phyloP scores from a whole-genome alignment of 306 rosid species.

The Sindora glabra region DNA sequence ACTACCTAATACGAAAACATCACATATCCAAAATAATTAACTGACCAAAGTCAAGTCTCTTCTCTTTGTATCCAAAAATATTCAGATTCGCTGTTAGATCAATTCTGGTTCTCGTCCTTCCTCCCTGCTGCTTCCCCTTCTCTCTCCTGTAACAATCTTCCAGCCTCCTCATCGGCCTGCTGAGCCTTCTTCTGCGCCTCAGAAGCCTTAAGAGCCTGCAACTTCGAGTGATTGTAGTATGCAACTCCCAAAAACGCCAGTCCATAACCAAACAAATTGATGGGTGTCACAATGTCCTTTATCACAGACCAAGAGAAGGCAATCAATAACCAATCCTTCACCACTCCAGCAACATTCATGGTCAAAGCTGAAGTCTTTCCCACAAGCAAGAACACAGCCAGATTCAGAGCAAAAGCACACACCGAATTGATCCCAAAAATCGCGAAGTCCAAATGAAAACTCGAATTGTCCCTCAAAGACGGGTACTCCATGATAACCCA shows the following conservation, averaged over 20 bases:
- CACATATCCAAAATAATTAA: slow-evolving; percentile 20
- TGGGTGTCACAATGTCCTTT: slow-evolving; percentile 77
- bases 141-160: slow-evolving; percentile 76
- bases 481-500: slow-evolving; percentile 83
- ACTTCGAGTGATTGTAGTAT: slow-evolving; percentile 80
- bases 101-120: slow-evolving; percentile 58
- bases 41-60: neutral
- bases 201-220: slow-evolving; percentile 82
- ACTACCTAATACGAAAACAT: slow-evolving; percentile 19
- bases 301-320: slow-evolving; percentile 98
- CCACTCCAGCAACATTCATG: slow-evolving; percentile 97
- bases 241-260: slow-evolving; percentile 83
- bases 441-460: slow-evolving; percentile 57
- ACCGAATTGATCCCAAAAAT: slow-evolving; percentile 72
- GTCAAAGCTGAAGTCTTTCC: slow-evolving; percentile 98
- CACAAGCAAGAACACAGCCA: slow-evolving; percentile 80
- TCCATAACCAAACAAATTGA: slow-evolving; percentile 79
- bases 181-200: slow-evolving; percentile 89
- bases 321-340: slow-evolving; percentile 90
- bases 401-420: slow-evolving; percentile 82
- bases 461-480: slow-evolving; percentile 60
- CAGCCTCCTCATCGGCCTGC: slow-evolving; percentile 81
- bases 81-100: slow-evolving; percentile 24
- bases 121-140: slow-evolving; percentile 50
- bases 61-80: slow-evolving; percentile 9